Evolutionary conservation across 2,329 filamentous ascomycete species (phyloP).

Genomic region (Pochonia chlamydosporia): DNA sequence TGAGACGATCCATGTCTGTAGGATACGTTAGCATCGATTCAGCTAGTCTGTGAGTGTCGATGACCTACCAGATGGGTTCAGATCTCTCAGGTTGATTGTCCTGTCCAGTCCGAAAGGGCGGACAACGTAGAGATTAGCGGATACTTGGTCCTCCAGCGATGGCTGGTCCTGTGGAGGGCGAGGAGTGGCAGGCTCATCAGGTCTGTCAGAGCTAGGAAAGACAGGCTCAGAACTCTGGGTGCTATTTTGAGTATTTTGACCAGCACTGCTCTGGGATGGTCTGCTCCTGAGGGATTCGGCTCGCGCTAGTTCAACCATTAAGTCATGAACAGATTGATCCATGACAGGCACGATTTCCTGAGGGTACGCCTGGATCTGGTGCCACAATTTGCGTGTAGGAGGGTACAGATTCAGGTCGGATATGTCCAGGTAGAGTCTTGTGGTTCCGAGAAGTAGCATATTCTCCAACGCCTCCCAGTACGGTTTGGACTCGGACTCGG

Average conservation of each 20-base stretch:
- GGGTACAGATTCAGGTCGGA: conserved; percentile 90
- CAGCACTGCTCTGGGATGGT: conserved; percentile 51
- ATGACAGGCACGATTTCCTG: conserved; percentile 95
- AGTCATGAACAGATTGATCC: conserved; percentile 90
- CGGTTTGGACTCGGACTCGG: conserved; percentile 70
- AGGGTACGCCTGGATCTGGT: conserved; percentile 89
- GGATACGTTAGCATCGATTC: conserved; percentile 3
- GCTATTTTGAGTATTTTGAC: conserved; percentile 37
- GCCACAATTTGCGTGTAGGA: conserved; percentile 87
- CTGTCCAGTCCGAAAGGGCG: conserved; percentile 84
- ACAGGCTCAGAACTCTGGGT: conserved; percentile 67
- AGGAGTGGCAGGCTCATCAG: conserved; percentile 37
- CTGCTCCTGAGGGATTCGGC: conserved; percentile 69
- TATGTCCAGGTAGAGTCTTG: conserved; percentile 80
- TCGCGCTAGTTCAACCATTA: conserved; percentile 84
- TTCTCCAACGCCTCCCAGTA: conserved; percentile 82
- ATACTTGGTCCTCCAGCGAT: conserved; percentile 73
- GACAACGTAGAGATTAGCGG: conserved; percentile 75
- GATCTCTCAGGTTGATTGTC: conserved; percentile 83
- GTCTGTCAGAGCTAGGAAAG: conserved; percentile 73
- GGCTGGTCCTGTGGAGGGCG: conserved; percentile 37
- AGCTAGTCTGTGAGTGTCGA: neutral
- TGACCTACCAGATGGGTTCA: conserved; percentile 72
- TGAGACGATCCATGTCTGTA: conserved; percentile 86
- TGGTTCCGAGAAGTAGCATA: conserved; percentile 83